Conservation (phyloP, 1,139 yeast species). For the Hemisphaericaspora xylofermentans region DNA sequence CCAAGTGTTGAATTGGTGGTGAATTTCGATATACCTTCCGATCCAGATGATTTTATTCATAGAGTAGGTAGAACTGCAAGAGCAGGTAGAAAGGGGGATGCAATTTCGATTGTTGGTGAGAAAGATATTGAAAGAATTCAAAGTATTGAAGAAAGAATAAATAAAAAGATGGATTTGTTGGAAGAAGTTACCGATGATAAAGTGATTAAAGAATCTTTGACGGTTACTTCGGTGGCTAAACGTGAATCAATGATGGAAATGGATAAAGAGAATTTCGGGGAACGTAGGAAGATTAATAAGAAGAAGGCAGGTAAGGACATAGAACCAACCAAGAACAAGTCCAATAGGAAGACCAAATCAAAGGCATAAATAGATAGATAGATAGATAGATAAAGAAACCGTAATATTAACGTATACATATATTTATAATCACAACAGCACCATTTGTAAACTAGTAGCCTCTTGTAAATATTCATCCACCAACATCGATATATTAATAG, state of each 20-base stretch:
- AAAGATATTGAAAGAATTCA: slow-evolving; percentile 79
- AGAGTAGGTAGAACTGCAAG: slow-evolving; percentile 99
- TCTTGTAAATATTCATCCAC: slow-evolving; percentile 31
- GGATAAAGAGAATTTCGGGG: slow-evolving; percentile 90
- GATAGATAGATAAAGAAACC: not conserved
- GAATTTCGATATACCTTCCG: slow-evolving; percentile 92
- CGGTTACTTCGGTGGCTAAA: slow-evolving; percentile 74
- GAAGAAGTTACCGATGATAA: slow-evolving; percentile 70
- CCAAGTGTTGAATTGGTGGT: slow-evolving; percentile 88
- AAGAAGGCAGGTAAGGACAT: slow-evolving; percentile 37
- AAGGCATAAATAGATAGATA: not conserved
- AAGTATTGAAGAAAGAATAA: slow-evolving; percentile 83
- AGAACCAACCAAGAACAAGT: not conserved
- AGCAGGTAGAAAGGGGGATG: slow-evolving; percentile 74
- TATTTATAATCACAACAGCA: not conserved
- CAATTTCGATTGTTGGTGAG: slow-evolving; percentile 73
- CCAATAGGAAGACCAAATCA: slow-evolving; percentile 3
- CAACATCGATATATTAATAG: slow-evolving; percentile 42
- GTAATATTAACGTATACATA: not conserved
- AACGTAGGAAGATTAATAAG: slow-evolving; percentile 57
- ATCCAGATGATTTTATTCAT: slow-evolving; percentile 94
- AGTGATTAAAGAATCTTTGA: slow-evolving; percentile 69
- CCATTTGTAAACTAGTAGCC: not conserved
- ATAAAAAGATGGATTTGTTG: slow-evolving; percentile 71
- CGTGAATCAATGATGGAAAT: slow-evolving; percentile 89